Base-by-base conservation (phyloP, 352 stramenopile genomes). In the Globisporangium takayamanum region DNA sequence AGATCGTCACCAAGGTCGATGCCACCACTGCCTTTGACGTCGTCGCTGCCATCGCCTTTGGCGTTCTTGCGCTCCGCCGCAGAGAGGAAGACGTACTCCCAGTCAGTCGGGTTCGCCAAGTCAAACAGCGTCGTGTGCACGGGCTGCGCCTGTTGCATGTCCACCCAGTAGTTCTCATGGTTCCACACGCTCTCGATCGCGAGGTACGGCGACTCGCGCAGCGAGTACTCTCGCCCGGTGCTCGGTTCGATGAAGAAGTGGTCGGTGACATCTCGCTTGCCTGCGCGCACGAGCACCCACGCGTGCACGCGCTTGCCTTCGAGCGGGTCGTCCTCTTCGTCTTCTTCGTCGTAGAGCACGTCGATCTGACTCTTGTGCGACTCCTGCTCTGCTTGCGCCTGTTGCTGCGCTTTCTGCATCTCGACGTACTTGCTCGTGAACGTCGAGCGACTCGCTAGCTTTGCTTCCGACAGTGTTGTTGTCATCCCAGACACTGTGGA, bases 161-260 rank as follows among this genome's bases (percentile, higher is more conserved):
- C 98, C 20, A 98, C 85, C 89, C 91, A 98, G 62, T 94, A 98
- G 68, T 98, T 98, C 56, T 95, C 84, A 59, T 97, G 70, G 64
- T 97, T 98, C 77, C 92, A 99, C 2, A 98, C 76, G 20, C 67
- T 84, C 64, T 97, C 92, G 7, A 98, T 81, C 37, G 58, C 62
- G 4, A 74, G 58, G 72, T 98, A 98, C 6, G 96, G 95, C 3
- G 68, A 72, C 18, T 90, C 76, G 20, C 69, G 55, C 2, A 96
- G 44, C 10, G 80, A 68, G 66, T 98, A 98, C 12, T 76, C 66
- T 1, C 78, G 70, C 0, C 94, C 94, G 1, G 95, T 98, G 2
- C 94, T 95, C 22, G 94, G 76, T 59, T 99, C 96, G 25, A 98
- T 79, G 59, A 97, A 98, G 62, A 92, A 80, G 45, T 89, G 77